Evolutionary conservation across 495 filamentous ascomycete species (phyloP), one percentile per base, ranked within the genome.

Genomic region (Coniosporium apollinis): DNA sequence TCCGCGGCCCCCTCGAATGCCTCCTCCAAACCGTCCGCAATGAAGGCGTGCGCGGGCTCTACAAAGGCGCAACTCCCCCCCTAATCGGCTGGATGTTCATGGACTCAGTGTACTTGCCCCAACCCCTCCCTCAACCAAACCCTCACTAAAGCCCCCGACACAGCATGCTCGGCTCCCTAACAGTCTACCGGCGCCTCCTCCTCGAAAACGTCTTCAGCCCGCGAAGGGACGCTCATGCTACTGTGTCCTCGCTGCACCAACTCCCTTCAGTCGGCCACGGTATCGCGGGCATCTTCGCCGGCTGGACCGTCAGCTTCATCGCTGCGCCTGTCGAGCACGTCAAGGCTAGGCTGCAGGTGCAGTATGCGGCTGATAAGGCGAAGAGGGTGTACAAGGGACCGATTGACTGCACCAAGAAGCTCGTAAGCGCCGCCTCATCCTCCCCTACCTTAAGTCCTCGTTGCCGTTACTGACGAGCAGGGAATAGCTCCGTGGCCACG

Each of bases 71-170:
- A 10, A 82, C 79, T 3, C 87, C 87, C 24, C 87, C 85, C 28
- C 59, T 94, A 34, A 70, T 93, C 38, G 89, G 89, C 41, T 97
- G 87, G 87, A 93, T 94, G 82, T 78, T 87, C 52, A 94, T 96
- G 87, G 87, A 96, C 57, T 79, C 72, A 39, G 60, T 94, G 70
- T 74, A 50, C 7, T 26, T 13, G n/a, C n/a, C n/a, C n/a, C n/a
- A n/a, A n/a, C n/a, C n/a, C n/a, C n/a, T n/a, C n/a, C n/a, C n/a
- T n/a, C n/a, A n/a, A n/a, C n/a, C n/a, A n/a, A n/a, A n/a, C n/a
- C n/a, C n/a, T n/a, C n/a, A n/a, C n/a, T n/a, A n/a, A n/a, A 8
- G 24, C 7, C 24, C 24, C 21, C 7, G 10, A 36, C 19, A 19
- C 36, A 76, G 69, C 29, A 93, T 94, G 89, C 70, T 97, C 22